Evolutionary conservation across 2,329 filamentous ascomycete species (phyloP).

Genomic region (Dothistroma pini): DNA sequence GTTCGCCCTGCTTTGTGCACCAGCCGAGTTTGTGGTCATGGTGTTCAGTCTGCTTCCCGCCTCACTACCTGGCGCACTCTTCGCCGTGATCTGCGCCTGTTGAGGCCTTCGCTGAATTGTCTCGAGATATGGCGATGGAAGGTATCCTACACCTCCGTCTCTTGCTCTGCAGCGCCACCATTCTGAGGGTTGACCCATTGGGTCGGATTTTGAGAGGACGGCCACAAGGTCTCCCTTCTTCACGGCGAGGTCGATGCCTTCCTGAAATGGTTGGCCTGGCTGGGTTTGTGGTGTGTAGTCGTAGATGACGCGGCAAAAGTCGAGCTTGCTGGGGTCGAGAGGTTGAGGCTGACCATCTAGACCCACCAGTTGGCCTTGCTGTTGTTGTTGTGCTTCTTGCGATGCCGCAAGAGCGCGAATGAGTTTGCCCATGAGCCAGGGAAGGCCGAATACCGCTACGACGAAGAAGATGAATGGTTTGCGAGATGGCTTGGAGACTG

Average conservation of each 20-base stretch:
- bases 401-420: constrained; percentile 79
- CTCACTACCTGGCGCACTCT: constrained; percentile 43
- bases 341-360: constrained; percentile 45
- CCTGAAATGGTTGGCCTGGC: constrained; percentile 37
- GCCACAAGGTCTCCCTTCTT: constrained; percentile 91
- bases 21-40: constrained; percentile 47
- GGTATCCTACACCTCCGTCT: constrained; percentile 85
- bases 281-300: constrained; percentile 82
- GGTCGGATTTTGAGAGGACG: constrained; percentile 87
- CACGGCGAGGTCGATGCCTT: constrained; percentile 82
- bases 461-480: constrained; percentile 97
- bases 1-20: constrained; percentile 38
- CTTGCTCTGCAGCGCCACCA: constrained; percentile 96
- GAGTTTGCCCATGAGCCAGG: constrained; percentile 95
- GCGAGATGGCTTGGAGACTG: constrained; percentile 72
- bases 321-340: constrained; percentile 84
- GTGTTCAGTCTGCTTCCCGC: constrained; percentile 52
- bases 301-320: constrained; percentile 92
- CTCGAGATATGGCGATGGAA: constrained; percentile 88
- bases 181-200: constrained; percentile 84
- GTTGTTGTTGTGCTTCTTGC: constrained; percentile 72
- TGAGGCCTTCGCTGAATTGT: constrained; percentile 58
- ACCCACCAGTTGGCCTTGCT: constrained; percentile 52
- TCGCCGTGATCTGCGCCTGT: constrained; percentile 42
- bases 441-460: constrained; percentile 87